Evolutionary conservation across 2,329 filamentous ascomycete genomes (phyloP).

Genomic region (Fonsecaea erecta): DNA sequence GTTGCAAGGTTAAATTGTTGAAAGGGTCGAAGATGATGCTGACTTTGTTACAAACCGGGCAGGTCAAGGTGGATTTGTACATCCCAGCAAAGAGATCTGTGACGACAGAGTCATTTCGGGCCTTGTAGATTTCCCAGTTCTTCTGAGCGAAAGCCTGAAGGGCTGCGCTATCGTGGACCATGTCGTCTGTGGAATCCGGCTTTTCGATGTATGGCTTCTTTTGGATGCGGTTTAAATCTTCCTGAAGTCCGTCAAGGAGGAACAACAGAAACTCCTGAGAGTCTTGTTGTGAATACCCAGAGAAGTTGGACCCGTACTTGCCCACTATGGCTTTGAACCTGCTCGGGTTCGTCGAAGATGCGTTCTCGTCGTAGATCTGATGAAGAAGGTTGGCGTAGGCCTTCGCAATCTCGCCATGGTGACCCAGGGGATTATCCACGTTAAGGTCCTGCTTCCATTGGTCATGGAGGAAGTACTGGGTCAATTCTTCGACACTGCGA

Average conservation of each 20-base stretch:
- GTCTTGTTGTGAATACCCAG: conserved; percentile 94
- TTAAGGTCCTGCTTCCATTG: conserved; percentile 83
- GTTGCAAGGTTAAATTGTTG: conserved; percentile 87
- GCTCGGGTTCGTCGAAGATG: conserved; percentile 73
- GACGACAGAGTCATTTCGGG: conserved; percentile 91
- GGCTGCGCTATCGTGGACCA: conserved; percentile 79
- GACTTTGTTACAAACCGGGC: conserved; percentile 87
- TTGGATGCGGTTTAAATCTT: conserved; percentile 89
- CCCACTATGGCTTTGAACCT: conserved; percentile 84
- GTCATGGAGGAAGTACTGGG: conserved; percentile 81
- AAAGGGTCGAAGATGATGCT: conserved; percentile 99
- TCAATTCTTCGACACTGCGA: conserved; percentile 88
- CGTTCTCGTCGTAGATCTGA: conserved; percentile 74
- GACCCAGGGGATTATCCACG: conserved; percentile 78
- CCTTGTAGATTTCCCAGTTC: conserved; percentile 89
- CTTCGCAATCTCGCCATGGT: conserved; percentile 83
- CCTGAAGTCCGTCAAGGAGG: conserved; percentile 89
- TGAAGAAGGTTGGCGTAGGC: conserved; percentile 77
- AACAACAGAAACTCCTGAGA: conserved; percentile 97
- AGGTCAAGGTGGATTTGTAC: conserved; percentile 97
- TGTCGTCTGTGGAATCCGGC: conserved; percentile 95
- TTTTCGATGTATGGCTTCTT: conserved; percentile 98
- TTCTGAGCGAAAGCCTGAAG: conserved; percentile 84
- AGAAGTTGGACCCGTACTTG: conserved; percentile 80
- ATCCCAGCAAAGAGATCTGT: conserved; percentile 95